These are phyloP conservation scores for Boletus sp. DNA, from an alignment of 768 basidiomycete species.

Conservation along the genomic window DNA sequence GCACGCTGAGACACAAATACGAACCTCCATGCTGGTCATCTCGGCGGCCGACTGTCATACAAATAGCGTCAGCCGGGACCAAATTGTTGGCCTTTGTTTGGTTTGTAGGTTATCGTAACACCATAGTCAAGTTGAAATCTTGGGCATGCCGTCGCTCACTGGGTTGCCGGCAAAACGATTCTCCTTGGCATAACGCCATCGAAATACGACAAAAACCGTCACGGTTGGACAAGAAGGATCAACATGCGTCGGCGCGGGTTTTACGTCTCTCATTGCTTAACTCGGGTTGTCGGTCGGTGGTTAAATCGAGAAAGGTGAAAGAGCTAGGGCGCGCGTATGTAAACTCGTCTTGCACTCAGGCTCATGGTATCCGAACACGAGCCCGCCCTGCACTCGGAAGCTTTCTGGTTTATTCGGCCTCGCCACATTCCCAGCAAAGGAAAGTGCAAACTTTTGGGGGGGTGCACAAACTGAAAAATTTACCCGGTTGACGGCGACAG, in stretches of 20 bases:
- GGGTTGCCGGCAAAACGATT: background rate
- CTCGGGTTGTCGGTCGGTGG: slow-evolving; percentile 3
- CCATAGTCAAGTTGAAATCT: background rate
- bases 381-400: slow-evolving; percentile 3
- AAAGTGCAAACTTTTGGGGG: slow-evolving; percentile 9
- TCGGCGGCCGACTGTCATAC: slow-evolving; percentile 5
- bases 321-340: slow-evolving; percentile 6
- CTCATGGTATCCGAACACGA: slow-evolving; percentile 19
- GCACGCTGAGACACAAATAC: background rate
- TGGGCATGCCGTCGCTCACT: background rate
- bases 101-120: background rate
- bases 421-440: slow-evolving; percentile 15
- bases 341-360: background rate
- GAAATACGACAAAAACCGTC: background rate
- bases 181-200: background rate
- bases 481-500: slow-evolving; percentile 3
- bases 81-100: background rate
- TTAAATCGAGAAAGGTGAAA: slow-evolving; percentile 20
- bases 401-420: background rate
- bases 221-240: background rate
- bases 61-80: slow-evolving; percentile 5
- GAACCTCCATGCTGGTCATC: background rate
- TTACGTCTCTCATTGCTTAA: slow-evolving; percentile 15
- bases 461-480: background rate
- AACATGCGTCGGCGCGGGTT: slow-evolving; percentile 24